Conservation (phyloP, 805 yeast genomes). For the Tetrapisispora pingtungensis region DNA sequence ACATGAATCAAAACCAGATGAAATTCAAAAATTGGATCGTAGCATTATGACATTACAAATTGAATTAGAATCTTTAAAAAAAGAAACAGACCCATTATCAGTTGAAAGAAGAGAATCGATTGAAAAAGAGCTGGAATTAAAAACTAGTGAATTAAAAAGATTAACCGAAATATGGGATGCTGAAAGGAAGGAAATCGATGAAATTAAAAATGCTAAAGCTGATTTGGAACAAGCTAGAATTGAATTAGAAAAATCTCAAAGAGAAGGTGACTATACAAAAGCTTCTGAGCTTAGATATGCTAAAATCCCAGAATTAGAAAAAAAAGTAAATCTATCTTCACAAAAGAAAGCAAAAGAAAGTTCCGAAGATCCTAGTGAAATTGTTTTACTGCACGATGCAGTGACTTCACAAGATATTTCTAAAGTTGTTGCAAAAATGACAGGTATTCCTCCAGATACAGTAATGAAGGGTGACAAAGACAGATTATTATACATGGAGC, state of each 20-base stretch:
- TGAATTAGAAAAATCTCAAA: slow-evolving; percentile 72
- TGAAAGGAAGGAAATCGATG: slow-evolving; percentile 68
- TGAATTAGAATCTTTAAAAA: slow-evolving; percentile 85
- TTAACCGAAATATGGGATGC: slow-evolving; percentile 80
- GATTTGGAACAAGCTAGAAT: slow-evolving; percentile 75
- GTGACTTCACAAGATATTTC: slow-evolving; percentile 94
- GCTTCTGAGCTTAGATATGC: slow-evolving; percentile 89
- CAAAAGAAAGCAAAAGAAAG: slow-evolving; percentile 27
- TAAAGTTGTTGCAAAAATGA: slow-evolving; percentile 81
- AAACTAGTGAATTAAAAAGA: slow-evolving; percentile 55
- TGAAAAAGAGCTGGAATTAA: slow-evolving; percentile 53
- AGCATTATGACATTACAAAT: slow-evolving; percentile 88
- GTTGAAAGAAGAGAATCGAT: slow-evolving; percentile 66
- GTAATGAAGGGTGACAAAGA: slow-evolving; percentile 93
- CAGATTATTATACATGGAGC: slow-evolving; percentile 79
- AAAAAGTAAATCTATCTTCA: slow-evolving; percentile 37
- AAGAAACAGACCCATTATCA: slow-evolving; percentile 82
- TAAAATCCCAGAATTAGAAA: slow-evolving; percentile 70
- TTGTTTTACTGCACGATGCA: slow-evolving; percentile 54
- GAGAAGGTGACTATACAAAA: slow-evolving; percentile 74
- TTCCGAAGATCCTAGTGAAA: slow-evolving; percentile 29
- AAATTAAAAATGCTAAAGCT: slow-evolving; percentile 67
- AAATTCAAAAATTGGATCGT: slow-evolving; percentile 80
- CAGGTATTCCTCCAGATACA: slow-evolving; percentile 89
- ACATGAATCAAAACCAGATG: slow-evolving; percentile 95